phyloP scores from a whole-genome alignment of 2,329 filamentous ascomycete genomes.

The Knoxdaviesia capensis region DNA sequence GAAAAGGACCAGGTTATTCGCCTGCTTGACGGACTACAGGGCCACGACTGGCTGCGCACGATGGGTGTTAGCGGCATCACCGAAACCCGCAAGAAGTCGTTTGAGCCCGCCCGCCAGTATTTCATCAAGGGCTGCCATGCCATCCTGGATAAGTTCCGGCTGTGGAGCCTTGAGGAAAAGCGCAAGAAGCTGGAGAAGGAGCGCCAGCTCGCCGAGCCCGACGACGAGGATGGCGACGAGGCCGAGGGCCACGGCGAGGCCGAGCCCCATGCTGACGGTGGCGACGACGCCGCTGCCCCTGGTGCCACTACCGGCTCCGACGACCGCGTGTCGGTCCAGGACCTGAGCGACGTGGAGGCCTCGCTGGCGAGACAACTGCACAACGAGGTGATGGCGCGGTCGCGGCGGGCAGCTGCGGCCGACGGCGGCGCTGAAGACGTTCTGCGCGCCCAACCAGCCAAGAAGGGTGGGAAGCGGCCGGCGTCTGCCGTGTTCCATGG shows the following conservation, averaged over 20 bases:
- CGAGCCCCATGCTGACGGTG: conserved; percentile 9
- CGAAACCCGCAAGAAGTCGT: conserved; percentile 68
- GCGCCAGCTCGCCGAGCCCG: conserved; percentile 19
- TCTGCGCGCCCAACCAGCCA: too few species aligned
- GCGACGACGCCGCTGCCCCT: conserved; percentile 1
- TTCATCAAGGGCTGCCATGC: conserved; percentile 68
- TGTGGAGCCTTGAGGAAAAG: conserved; percentile 83
- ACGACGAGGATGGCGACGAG: conserved; percentile 9
- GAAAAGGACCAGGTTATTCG: conserved; percentile 45
- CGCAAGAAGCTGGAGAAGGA: conserved; percentile 59
- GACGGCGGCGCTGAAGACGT: too few species aligned
- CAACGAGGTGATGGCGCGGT: conserved; percentile 43
- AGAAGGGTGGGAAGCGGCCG: too few species aligned
- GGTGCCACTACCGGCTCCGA: conserved; percentile 4
- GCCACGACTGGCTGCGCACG: conserved; percentile 79
- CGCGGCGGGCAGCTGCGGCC: conserved; percentile 16
- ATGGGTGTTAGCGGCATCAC: conserved; percentile 80
- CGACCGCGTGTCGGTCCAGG: conserved; percentile 8
- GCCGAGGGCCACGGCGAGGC: conserved; percentile 10
- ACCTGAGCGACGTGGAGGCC: conserved; percentile 40
- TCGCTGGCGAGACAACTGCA: conserved; percentile 56
- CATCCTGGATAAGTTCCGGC: conserved; percentile 70
- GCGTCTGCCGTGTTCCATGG: too few species aligned
- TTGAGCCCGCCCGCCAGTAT: conserved; percentile 66
- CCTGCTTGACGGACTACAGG: conserved; percentile 62